Conservation (phyloP, 75 land plant species). For the Cupressus sempervirens region DNA sequence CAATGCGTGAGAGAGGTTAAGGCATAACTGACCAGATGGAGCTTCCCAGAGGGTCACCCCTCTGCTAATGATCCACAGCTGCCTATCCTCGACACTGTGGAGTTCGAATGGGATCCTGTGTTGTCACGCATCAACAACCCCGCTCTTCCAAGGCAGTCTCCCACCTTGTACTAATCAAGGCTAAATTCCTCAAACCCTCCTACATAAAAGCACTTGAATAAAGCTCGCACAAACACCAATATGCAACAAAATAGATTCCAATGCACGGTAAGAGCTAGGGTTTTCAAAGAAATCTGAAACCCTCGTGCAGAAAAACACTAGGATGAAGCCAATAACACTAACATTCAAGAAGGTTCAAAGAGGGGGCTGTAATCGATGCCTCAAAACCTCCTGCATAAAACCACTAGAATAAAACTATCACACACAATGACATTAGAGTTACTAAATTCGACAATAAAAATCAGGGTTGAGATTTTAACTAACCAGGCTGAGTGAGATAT, state of each 20-base stretch:
- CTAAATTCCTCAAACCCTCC: not conserved
- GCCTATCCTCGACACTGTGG: slow-evolving; percentile 62
- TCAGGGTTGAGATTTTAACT: not conserved
- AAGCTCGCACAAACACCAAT: not conserved
- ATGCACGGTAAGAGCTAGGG: not conserved
- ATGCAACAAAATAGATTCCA: not conserved
- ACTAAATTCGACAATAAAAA: not conserved
- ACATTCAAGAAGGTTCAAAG: not conserved
- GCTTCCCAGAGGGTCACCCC: slow-evolving; percentile 79
- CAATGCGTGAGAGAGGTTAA: slow-evolving; percentile 56
- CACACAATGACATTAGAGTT: not conserved
- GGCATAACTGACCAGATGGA: slow-evolving; percentile 39
- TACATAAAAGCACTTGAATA: not conserved
- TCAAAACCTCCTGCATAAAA: not conserved
- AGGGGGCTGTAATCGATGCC: not conserved
- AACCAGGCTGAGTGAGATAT: slow-evolving; percentile 53
- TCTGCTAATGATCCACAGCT: slow-evolving; percentile 68
- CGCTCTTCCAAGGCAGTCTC: slow-evolving; percentile 1
- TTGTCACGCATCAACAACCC: slow-evolving; percentile 48
- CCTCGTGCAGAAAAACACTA: not conserved
- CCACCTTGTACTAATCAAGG: not conserved
- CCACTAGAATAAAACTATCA: not conserved
- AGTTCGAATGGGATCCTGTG: slow-evolving; percentile 77
- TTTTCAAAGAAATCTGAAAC: not conserved
- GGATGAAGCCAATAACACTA: not conserved